phyloP scores from a whole-genome alignment of 495 filamentous ascomycete genomes.

The Hypoxylon lienhwacheense region DNA sequence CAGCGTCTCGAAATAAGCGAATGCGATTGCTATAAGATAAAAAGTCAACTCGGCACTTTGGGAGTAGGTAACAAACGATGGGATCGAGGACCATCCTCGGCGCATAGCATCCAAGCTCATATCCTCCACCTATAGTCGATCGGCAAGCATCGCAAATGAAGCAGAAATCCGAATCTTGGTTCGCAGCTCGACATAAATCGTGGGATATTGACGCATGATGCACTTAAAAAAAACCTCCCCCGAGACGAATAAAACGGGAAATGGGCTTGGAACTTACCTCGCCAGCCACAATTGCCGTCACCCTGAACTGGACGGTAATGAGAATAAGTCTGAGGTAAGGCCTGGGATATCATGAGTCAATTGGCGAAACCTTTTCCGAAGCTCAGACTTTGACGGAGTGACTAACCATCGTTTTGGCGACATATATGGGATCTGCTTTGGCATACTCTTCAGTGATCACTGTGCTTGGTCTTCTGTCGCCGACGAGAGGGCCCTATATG shows the following conservation, averaged over 20 bases:
- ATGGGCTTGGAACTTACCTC: slow-evolving; percentile 64
- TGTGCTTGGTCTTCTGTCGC: slow-evolving; percentile 73
- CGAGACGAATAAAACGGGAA: slow-evolving; percentile 8
- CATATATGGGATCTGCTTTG: slow-evolving; percentile 81
- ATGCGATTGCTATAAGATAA: slow-evolving; percentile 71
- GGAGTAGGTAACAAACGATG: neutral
- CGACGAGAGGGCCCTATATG: slow-evolving; percentile 77
- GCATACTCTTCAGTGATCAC: slow-evolving; percentile 86
- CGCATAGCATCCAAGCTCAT: slow-evolving; percentile 3
- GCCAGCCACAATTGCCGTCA: slow-evolving; percentile 97
- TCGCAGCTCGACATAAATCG: slow-evolving; percentile 23
- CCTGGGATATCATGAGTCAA: slow-evolving; percentile 51
- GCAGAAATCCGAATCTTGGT: slow-evolving; percentile 16
- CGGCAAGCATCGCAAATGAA: slow-evolving; percentile 26
- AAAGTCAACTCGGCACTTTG: slow-evolving; percentile 16
- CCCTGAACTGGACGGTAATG: slow-evolving; percentile 85
- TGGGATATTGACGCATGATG: slow-evolving; percentile 27
- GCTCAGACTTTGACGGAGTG: slow-evolving; percentile 3
- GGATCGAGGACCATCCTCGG: slow-evolving; percentile 4
- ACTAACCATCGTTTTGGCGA: slow-evolving; percentile 82
- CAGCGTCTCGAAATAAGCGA: slow-evolving; percentile 88
- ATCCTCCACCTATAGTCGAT: slow-evolving; percentile 22
- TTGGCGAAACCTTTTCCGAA: slow-evolving; percentile 5
- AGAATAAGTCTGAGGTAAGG: slow-evolving; percentile 79
- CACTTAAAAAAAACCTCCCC: slow-evolving; percentile 15